These are phyloP conservation scores for Claviceps capensis DNA, from an alignment of 2,329 filamentous ascomycete genomes.

Conservation along the genomic window DNA sequence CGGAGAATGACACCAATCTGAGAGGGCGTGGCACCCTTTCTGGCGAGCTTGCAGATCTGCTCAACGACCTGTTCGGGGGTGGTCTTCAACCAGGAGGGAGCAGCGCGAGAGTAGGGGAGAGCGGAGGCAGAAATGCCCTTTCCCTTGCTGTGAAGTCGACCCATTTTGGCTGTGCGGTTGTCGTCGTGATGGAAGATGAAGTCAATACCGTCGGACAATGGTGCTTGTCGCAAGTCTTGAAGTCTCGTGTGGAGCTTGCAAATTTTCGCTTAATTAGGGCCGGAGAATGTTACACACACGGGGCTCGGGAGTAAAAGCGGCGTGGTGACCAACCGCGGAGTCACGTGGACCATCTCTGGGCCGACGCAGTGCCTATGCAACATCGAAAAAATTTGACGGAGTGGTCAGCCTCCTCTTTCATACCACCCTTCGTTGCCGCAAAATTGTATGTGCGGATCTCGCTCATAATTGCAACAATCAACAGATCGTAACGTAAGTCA, in stretches of 20 bases:
- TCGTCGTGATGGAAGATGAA: slow-evolving; percentile 22
- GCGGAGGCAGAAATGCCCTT: slow-evolving; percentile 97
- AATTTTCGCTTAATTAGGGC: slow-evolving; percentile 35
- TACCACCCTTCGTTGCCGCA: not conserved
- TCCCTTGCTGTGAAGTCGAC: slow-evolving; percentile 98
- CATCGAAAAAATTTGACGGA: no score
- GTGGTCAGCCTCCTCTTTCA: no score
- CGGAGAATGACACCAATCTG: slow-evolving; percentile 98
- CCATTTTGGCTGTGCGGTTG: slow-evolving; percentile 53
- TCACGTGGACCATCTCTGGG: not conserved
- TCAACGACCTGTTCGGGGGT: slow-evolving; percentile 97
- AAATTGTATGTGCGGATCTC: not conserved
- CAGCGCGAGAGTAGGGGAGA: slow-evolving; percentile 87
- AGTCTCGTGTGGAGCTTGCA: slow-evolving; percentile 26
- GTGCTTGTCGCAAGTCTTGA: slow-evolving; percentile 13
- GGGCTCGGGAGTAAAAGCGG: not conserved
- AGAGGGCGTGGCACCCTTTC: slow-evolving; percentile 95
- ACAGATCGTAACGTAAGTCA: slow-evolving; percentile 6
- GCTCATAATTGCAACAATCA: not conserved
- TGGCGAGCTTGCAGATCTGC: slow-evolving; percentile 97
- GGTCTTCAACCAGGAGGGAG: slow-evolving; percentile 96
- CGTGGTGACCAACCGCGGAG: not conserved
- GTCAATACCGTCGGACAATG: slow-evolving; percentile 15
- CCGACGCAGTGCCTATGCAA: no score
- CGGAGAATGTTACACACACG: slow-evolving; percentile 10